Evolutionary conservation across 2,329 filamentous ascomycete species (phyloP), one percentile per base, ranked within the genome.

Genomic region (Phialophora verrucosa): DNA sequence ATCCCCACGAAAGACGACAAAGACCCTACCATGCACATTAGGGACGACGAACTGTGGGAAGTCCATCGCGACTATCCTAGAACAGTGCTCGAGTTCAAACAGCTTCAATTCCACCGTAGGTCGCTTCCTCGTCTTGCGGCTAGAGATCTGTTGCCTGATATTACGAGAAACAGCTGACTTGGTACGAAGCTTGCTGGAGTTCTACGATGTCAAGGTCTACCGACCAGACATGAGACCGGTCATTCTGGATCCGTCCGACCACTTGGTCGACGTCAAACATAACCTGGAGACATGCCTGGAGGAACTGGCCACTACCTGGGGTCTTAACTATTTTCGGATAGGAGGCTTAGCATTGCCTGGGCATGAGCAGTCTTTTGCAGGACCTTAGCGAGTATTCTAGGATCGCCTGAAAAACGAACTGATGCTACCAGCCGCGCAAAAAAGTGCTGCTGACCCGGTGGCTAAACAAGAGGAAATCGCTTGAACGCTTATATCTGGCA

Each of bases 261-360:
- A 51, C 17, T 47, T 63, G 17, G 32, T 62, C 11, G 69, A 70
- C 27, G 53, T 70, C 25, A 58, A 58, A 44, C 31, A 61, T 17
- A 63, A 69, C 31, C 55, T 70, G 23, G 66, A 70, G 49, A 67
- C 69, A 4, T 70, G 69, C 38, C 62, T 70, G 7, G 69, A 70
- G 42, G 69, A 70, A 32, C 35, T 70, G 14, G 69, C 69, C 4
- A 69, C 59, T 49, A 58, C 53, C 17, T 69, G 66, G 66, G 69
- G 69, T 1, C 29, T 70, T 17, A 67, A 70, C 50, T 70, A 66
- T 64, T 62, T 61, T 35, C 57, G 61, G 32, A 69, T 70, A 25
- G 69, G 65, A 10, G 69, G 69, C 27, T 59, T 70, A 11, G 51
- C 58, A 27, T 25, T 70, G 14, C 62, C 69, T 42, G 60, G 61